Evolutionary conservation across 257 asterid species (phyloP).

Genomic region (Oldenlandia corymbosa): DNA sequence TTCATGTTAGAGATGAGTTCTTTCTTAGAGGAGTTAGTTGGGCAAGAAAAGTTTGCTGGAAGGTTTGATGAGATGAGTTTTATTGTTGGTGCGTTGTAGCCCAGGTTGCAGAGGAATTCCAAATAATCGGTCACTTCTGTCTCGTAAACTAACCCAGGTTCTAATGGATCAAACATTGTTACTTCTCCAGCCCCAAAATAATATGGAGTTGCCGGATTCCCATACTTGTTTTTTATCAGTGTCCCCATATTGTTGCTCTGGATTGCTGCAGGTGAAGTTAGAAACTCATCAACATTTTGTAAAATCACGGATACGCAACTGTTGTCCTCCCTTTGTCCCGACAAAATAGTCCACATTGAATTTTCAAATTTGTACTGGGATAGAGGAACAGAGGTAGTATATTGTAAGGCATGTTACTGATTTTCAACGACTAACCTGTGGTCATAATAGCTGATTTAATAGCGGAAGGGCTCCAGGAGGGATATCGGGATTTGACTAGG

Average conservation of each 20-base stretch:
- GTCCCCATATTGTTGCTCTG: conserved; percentile 47
- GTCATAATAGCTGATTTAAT: neutral
- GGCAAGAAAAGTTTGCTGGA: conserved; percentile 60
- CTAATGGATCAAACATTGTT: conserved; percentile 41
- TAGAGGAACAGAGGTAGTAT: too few relatives aligned
- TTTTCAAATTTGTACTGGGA: too few relatives aligned
- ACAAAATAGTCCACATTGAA: too few relatives aligned
- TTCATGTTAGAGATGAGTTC: conserved; percentile 70
- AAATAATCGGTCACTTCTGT: conserved; percentile 47
- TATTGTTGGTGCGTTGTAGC: conserved; percentile 41
- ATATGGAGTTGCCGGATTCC: conserved; percentile 54
- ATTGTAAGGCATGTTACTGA: too few relatives aligned
- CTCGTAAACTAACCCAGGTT: conserved; percentile 84
- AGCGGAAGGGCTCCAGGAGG: neutral
- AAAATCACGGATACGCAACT: too few relatives aligned
- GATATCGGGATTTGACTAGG: neutral
- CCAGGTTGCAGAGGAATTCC: conserved; percentile 55
- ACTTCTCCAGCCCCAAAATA: conserved; percentile 83
- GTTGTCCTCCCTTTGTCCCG: too few relatives aligned
- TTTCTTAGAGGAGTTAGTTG: conserved; percentile 20
- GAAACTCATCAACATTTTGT: too few relatives aligned
- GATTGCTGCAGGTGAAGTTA: conserved; percentile 40
- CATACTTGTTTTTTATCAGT: conserved; percentile 45
- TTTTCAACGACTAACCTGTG: neutral
- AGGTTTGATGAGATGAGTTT: conserved; percentile 39